Evolutionary conservation across 345 rosid genomes (phyloP).

Genomic region (Odontarrhena argentea): DNA sequence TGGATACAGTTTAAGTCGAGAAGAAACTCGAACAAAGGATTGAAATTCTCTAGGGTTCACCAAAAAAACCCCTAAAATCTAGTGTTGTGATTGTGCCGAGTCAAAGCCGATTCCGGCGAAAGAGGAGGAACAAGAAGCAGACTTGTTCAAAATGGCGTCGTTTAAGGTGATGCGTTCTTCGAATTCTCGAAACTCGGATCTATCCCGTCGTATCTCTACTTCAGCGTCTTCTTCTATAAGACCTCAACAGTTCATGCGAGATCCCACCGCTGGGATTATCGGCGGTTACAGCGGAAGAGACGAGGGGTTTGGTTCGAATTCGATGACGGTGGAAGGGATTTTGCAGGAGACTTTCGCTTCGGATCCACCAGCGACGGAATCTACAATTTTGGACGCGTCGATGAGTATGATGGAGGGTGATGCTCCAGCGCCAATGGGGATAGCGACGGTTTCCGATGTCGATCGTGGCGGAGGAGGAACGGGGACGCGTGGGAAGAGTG

Average conservation of each 20-base stretch:
- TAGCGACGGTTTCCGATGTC: conserved; percentile 28
- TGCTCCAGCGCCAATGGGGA: conserved; percentile 21
- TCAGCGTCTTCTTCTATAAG: conserved; percentile 48
- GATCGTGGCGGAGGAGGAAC: conserved; percentile 5
- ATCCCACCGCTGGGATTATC: conserved; percentile 21
- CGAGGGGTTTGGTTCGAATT: conserved; percentile 10
- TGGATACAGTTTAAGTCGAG: background rate
- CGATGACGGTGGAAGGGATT: conserved; percentile 30
- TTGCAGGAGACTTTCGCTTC: conserved; percentile 36
- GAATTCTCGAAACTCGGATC: conserved; percentile 64
- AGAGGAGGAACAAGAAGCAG: background rate
- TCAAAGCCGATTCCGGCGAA: conserved; percentile 43
- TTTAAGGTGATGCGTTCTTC: conserved; percentile 69
- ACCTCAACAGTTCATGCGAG: conserved; percentile 30
- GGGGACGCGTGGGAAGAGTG: conserved; percentile 42
- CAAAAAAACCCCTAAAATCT: conserved; percentile 8
- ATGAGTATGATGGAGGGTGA: conserved; percentile 31
- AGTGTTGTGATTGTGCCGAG: conserved; percentile 16
- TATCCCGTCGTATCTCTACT: conserved; percentile 50
- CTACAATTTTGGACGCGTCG: conserved; percentile 29
- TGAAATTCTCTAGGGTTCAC: conserved; percentile 1
- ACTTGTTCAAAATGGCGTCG: conserved; percentile 54
- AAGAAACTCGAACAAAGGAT: background rate
- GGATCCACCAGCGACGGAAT: conserved; percentile 39
- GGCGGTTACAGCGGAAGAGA: conserved; percentile 29